Conservation (phyloP, 495 filamentous ascomycete species). For the Talaromyces borbonicus region DNA sequence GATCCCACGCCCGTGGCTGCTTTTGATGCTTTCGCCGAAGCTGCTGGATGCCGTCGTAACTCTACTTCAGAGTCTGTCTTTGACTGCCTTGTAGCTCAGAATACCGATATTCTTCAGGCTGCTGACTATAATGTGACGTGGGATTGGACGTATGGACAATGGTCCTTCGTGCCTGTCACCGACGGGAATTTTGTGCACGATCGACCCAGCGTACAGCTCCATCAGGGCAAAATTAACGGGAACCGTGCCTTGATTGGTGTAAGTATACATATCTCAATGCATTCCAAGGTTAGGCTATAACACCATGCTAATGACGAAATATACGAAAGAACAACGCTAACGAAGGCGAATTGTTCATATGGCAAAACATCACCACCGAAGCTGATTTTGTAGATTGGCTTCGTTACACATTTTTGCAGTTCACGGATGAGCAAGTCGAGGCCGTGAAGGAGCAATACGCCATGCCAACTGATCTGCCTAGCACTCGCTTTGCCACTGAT, state of each 20-base stretch:
- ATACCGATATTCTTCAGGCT: constrained; percentile 43
- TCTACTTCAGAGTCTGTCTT: constrained; percentile 28
- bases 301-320: background rate
- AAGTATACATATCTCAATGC: constrained; percentile 6
- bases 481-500: constrained; percentile 29
- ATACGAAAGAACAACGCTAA: constrained; percentile 38
- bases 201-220: constrained; percentile 42
- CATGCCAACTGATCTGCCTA: constrained; percentile 13
- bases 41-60: constrained; percentile 39
- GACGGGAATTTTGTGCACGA: constrained; percentile 49
- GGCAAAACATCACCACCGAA: constrained; percentile 39
- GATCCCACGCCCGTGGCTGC: constrained; percentile 39
- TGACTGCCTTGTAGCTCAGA: constrained; percentile 42
- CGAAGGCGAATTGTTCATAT: constrained; percentile 43
- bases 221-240: constrained; percentile 41
- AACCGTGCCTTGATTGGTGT: constrained; percentile 40
- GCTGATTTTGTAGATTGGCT: constrained; percentile 35
- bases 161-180: constrained; percentile 54
- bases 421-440: constrained; percentile 36
- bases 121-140: constrained; percentile 42
- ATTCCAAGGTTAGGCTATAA: too few relatives aligned
- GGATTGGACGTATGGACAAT: constrained; percentile 36
- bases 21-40: constrained; percentile 46
- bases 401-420: constrained; percentile 34
- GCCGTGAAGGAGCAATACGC: constrained; percentile 37